These are phyloP conservation scores for Nymphaea thermarum DNA, from an alignment of 164 flowering plant species.

Conservation along the genomic window DNA sequence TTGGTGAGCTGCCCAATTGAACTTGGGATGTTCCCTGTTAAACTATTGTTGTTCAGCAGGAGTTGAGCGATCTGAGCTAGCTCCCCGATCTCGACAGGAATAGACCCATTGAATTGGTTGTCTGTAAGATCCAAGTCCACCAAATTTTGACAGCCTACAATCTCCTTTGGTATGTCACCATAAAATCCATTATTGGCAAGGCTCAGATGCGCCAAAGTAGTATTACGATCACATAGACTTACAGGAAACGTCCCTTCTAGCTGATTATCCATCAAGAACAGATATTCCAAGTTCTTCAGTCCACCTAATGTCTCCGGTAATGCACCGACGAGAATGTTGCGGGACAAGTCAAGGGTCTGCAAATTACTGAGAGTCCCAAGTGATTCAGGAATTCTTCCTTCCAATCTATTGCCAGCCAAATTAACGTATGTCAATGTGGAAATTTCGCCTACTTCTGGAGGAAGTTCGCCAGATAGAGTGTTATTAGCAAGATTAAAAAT, in stretches of 20 bases:
- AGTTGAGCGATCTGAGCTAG: constrained; percentile 49
- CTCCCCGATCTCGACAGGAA: constrained; percentile 50
- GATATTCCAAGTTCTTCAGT: constrained; percentile 35
- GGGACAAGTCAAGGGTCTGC: constrained; percentile 66
- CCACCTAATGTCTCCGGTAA: constrained; percentile 53
- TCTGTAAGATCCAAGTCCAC: constrained; percentile 66
- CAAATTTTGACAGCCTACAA: constrained; percentile 40
- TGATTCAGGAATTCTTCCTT: constrained; percentile 57
- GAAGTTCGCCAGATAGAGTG: constrained; percentile 54
- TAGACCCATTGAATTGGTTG: constrained; percentile 53
- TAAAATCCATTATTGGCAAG: constrained; percentile 35
- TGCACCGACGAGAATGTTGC: constrained; percentile 51
- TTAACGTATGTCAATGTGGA: constrained; percentile 59
- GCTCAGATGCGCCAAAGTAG: constrained; percentile 47
- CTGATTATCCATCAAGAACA: constrained; percentile 57
- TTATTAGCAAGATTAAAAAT: constrained; percentile 71
- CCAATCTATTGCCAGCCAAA: constrained; percentile 55
- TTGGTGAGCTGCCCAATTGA: constrained; percentile 49
- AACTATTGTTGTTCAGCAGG: constrained; percentile 68
- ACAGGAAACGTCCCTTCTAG: constrained; percentile 55
- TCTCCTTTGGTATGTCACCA: constrained; percentile 52
- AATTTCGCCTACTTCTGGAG: constrained; percentile 42
- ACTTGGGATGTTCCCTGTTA: constrained; percentile 55
- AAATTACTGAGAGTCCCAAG: constrained; percentile 42
- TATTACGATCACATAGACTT: constrained; percentile 36